Conservation (phyloP, 2,329 filamentous ascomycete species). For the Blumeriella jaapii region DNA sequence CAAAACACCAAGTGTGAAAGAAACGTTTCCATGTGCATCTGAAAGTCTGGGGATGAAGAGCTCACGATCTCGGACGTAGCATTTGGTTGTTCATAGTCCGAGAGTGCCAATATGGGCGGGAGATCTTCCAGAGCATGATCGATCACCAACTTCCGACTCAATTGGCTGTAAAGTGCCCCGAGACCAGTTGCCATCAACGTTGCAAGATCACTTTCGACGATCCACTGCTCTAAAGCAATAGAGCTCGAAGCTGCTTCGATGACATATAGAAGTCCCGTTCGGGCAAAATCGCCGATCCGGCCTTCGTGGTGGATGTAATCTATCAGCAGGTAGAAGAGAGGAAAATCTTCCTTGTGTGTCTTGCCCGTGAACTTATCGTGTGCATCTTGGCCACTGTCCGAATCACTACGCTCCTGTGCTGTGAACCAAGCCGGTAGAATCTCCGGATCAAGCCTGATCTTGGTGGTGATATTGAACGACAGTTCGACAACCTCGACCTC, state of each 20-base stretch:
- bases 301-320: constrained; percentile 96
- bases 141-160: constrained; percentile 70
- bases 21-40: constrained; percentile 83
- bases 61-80: constrained; percentile 60
- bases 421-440: constrained; percentile 91
- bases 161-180: constrained; percentile 59
- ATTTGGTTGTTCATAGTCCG: constrained; percentile 72
- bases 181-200: constrained; percentile 95
- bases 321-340: constrained; percentile 87
- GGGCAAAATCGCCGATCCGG: constrained; percentile 86
- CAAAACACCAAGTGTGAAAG: constrained; percentile 92
- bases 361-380: constrained; percentile 68
- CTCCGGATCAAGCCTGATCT: constrained; percentile 79
- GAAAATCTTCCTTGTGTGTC: constrained; percentile 86
- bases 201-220: constrained; percentile 91
- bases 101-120: constrained; percentile 76
- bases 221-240: constrained; percentile 79
- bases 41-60: constrained; percentile 64
- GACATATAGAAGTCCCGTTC: constrained; percentile 88
- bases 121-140: constrained; percentile 63
- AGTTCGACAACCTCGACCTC: constrained; percentile 86
- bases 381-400: constrained; percentile 31
- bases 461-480: constrained; percentile 90
- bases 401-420: constrained; percentile 33
- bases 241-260: constrained; percentile 87